Conservation (phyloP, 148 eudicot genomes). For the Fallopia convolvulus region DNA sequence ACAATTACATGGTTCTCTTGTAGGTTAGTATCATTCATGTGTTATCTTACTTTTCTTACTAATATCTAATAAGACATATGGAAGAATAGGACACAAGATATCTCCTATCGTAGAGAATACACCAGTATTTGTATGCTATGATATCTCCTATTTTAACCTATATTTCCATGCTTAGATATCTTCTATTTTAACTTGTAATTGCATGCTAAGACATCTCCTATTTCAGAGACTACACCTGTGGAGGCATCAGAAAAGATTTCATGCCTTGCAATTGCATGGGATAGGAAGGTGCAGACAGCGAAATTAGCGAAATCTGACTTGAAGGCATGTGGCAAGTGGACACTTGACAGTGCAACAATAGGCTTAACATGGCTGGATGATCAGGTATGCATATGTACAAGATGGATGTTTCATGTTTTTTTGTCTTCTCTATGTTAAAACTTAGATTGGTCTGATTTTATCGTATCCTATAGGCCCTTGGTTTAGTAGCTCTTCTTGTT, state of each 20-base stretch:
- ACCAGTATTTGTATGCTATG: too few relatives aligned
- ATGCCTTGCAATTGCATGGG: conserved; percentile 96
- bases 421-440: not conserved
- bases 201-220: conserved; percentile 17
- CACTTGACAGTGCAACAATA: conserved; percentile 46
- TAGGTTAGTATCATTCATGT: conserved; percentile 34
- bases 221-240: conserved; percentile 39
- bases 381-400: conserved; percentile 39
- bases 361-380: conserved; percentile 93
- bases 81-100: too few relatives aligned
- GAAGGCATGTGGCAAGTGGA: conserved; percentile 63
- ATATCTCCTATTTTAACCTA: too few relatives aligned
- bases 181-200: conserved; percentile 21
- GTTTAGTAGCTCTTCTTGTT: not conserved
- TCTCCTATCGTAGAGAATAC: too few relatives aligned
- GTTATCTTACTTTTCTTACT: not conserved
- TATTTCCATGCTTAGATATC: conserved; percentile 14
- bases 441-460: not conserved
- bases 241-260: conserved; percentile 65
- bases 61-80: not conserved
- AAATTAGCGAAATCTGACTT: conserved; percentile 68
- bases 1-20: conserved; percentile 36
- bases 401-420: not conserved
- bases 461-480: not conserved
- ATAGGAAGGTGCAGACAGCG: conserved; percentile 78